Evolutionary conservation across 495 filamentous ascomycete species (phyloP), one percentile per base, ranked within the genome.

Genomic region (Pseudomonodictys pantanalensis): DNA sequence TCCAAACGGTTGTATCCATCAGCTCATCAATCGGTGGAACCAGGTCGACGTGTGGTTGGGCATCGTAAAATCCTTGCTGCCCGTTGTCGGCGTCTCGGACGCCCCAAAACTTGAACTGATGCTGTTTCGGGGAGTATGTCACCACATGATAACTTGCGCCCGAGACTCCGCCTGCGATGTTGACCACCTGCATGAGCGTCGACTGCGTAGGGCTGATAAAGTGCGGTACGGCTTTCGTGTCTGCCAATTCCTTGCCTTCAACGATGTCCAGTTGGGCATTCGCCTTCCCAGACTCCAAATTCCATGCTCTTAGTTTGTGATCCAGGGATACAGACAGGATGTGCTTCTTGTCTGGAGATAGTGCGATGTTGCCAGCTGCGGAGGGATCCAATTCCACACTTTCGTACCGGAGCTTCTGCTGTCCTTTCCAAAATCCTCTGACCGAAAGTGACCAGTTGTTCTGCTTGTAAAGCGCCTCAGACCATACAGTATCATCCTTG

Each of bases 21-120:
- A 75, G 70, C 56, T 85, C 81, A n/a, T 85, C 84, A 44, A 86
- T 77, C 25, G 80, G 79, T 0, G 95, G 90, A 41, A 83, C 75
- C 25, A 99, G 78, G 4, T 72, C 70, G 11, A 73, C 52, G 22
- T 81, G 78, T 0, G 87, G 77, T 51, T 85, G 89, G 22, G 89
- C 71, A 67, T 96, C 92, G 50, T 79, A 77, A 17, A 95, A 78
- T 9, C 83, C 81, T 7, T 89, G 69, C 6, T 78, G 79, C 18
- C 81, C 81, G 29, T 80, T 79, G 41, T 84, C 77, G 25, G 85
- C 81, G 15, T 85, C 82, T 54, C 80, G 79, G 2, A 91, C 80
- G 49, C 81, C 85, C 90, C 92, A 99, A 73, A 99, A 92, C 72
- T 97, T 97, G 81, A 99, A 97, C 62, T 91, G 85, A 23, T 68